Base-by-base conservation (phyloP, 129 eudicot species). In the Solidago caesia region DNA sequence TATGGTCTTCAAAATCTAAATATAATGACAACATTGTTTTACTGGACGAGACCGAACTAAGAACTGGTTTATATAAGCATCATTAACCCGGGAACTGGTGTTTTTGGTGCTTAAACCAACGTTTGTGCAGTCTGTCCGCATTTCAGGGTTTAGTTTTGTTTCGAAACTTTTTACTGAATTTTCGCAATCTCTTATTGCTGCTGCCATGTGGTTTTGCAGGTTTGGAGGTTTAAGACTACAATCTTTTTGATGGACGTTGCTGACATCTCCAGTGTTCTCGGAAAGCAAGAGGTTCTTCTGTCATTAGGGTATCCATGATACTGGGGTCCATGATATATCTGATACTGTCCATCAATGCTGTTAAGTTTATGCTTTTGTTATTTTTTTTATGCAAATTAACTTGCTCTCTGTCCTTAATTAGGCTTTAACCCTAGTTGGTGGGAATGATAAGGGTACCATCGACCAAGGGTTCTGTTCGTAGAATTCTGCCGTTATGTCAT, bases 241-340 rank as follows among this genome's bases (percentile, higher is more conserved):
- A 64, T 71, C 60, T 78, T 53, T 78, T 48, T 76, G 68, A 63
- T 61, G 61, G 77, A 67, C 48, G 39, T 33, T 44, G 29, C 61
- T 5, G 44, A 44, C 76, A 42, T 49, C 52, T 75, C 64, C 9
- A 11, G 70, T 29, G 42, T 57, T 70, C 42, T 44, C 45, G 13
- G 46, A 62, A 78, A 71, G 66, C 70, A 45, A 63, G 65, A 66
- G 60, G 65, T 78, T 56, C 71, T 68, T 67, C 47, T 45, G 72
- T 67, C 67, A 42, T 8, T 42, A 46, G 27, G 81, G 46, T 68
- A 58, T 77, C 57, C 26, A 55, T 51, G 26, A 75, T 43, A 63
- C 52, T 65, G 80, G 66, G 64, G 47, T 55, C 65, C 76, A 61
- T 9, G 51, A 43, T 52, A 52, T 52, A 29, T 33, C 42, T 16